These are phyloP conservation scores for Trichoderma guizhouense DNA, from an alignment of 2,329 filamentous ascomycete species.

Conservation along the genomic window DNA sequence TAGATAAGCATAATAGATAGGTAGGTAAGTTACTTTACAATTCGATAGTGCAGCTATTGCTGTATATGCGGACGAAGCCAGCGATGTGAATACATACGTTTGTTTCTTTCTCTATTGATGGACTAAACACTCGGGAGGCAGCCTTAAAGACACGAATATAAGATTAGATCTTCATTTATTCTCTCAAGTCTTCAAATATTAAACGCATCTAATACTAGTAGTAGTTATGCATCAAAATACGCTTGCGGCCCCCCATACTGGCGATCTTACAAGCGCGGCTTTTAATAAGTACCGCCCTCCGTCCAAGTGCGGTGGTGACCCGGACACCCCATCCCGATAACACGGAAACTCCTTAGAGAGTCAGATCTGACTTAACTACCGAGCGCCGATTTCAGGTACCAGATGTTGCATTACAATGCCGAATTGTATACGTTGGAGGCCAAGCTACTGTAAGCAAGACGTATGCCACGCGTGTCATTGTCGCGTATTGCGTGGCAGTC, in stretches of 20 bases:
- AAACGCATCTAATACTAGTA: not conserved
- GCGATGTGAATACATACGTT: not conserved
- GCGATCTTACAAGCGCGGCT: not conserved
- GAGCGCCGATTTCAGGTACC: not conserved
- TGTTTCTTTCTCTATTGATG: not conserved
- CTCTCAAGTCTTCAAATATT: accelerated
- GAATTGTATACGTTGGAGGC: not conserved
- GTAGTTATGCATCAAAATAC: not conserved
- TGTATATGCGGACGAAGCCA: not conserved
- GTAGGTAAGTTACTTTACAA: not conserved
- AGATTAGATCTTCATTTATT: not conserved
- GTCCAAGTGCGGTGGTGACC: not conserved
- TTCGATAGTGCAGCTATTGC: not conserved
- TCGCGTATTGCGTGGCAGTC: not conserved
- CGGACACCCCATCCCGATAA: not conserved
- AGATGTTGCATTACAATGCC: not conserved
- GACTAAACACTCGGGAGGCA: not conserved
- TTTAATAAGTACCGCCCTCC: not conserved
- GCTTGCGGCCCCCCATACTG: not conserved
- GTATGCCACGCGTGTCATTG: not conserved
- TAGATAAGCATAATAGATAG: not conserved
- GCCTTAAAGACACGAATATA: not conserved
- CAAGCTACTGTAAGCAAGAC: not conserved
- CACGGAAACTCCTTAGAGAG: not conserved
- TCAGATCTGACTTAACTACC: not conserved